Base-by-base conservation (phyloP, 495 filamentous ascomycete species). In the Saxophila tyrrhenica region DNA sequence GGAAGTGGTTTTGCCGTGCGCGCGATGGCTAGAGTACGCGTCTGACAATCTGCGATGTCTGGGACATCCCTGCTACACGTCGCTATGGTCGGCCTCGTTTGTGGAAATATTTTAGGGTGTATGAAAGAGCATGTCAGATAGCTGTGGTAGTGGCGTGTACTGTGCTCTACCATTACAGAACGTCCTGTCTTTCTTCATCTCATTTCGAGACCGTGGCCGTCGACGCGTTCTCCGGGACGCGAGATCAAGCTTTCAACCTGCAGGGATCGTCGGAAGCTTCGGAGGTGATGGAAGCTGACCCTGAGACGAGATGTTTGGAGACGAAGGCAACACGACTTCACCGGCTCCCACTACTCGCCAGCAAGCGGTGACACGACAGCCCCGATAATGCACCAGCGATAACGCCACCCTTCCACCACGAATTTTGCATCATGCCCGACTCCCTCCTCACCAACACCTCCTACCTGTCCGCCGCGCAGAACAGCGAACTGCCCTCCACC, bases 401-500 rank as follows among this genome's bases (percentile, higher is more conserved):
- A 35, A 13, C 13, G 29, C 29, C 29, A 35, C 7, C 29, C 29
- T 13, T 7, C 7, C 5, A 5, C 29, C 5, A 35, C 29, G 13
- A 35, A 5, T 23, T 8, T 3, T 16, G 5, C 47, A 56, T 9
- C 51, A 55, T 52, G 48, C 5, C 52, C 44, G 25, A 39, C 48
- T 52, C 56, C 13, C 22, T 23, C 48, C 13, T 25, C 3, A 35
- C n/a, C 13, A 58, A 48, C 50, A 29, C 43, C 1, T 48, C 50
- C 50, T 50, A 25, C 55, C 39, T 57, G 38, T 1, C 47, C 39
- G 3, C 38, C 48, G 15, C 25, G 11, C 24, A 35, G 11, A 24
- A 25, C 49, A 35, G 54, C 35, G 54, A 57, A 50, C 58, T 57
- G 17, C 55, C 58, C 3, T n/a, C 52, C 43, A 35, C 54, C 41